These are phyloP conservation scores for Cucumis hystrix DNA, from an alignment of 306 rosid species.

Conservation along the genomic window DNA sequence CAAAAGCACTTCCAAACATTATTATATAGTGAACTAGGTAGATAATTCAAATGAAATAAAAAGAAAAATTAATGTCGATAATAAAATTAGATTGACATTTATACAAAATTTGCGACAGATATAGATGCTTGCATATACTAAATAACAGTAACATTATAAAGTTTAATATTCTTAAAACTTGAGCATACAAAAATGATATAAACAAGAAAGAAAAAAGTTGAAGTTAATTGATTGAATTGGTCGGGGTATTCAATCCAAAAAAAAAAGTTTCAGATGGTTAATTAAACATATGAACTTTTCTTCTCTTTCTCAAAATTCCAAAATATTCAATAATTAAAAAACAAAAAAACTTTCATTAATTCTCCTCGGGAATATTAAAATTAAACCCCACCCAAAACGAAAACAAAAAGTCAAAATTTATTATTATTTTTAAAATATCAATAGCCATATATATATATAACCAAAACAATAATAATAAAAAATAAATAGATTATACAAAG, in stretches of 20 bases:
- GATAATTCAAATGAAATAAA: not conserved
- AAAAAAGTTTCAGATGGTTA: not conserved
- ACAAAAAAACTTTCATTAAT: not conserved
- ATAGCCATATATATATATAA: not conserved
- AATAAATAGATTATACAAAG: too few species aligned
- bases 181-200: not conserved
- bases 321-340: slow-evolving; percentile 7
- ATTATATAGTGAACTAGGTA: too few species aligned
- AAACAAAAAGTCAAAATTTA: not conserved
- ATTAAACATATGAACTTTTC: not conserved
- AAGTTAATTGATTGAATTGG: slow-evolving; percentile 3
- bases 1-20: not conserved
- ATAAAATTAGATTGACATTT: too few species aligned
- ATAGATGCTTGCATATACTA: too few species aligned
- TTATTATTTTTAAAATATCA: too few species aligned
- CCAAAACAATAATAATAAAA: not conserved
- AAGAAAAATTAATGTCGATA: too few species aligned
- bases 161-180: not conserved
- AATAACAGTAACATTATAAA: not conserved
- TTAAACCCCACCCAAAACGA: not conserved
- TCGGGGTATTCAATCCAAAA: too few species aligned
- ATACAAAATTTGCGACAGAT: too few species aligned
- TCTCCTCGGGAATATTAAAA: slow-evolving; percentile 5
- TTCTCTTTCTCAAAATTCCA: not conserved
- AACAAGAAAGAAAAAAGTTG: not conserved